Evolutionary conservation across 768 basidiomycete genomes (phyloP).

Genomic region (Kwoniella dejecticola): DNA sequence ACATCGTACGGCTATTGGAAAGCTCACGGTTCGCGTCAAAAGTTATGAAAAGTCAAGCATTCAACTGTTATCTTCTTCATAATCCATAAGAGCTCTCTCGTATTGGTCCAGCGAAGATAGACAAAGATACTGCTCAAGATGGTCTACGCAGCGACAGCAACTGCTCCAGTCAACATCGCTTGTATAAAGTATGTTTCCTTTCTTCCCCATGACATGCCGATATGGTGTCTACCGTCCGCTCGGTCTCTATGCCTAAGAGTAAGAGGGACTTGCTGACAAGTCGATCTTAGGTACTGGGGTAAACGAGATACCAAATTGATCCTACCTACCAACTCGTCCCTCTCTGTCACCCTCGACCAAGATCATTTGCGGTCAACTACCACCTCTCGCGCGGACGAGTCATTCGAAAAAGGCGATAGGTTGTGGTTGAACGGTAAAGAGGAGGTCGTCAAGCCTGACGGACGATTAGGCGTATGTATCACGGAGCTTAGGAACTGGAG

Average conservation of each 20-base stretch:
- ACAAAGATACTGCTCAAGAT: too few species aligned
- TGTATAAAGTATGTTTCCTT: constrained; percentile 76
- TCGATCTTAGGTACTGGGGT: constrained; percentile 82
- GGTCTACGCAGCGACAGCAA: constrained; percentile 76
- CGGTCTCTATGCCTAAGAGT: too few species aligned
- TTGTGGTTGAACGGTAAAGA: constrained; percentile 95
- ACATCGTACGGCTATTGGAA: background rate
- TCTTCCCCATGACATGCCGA: background rate
- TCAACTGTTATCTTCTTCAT: background rate
- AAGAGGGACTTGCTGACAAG: too few species aligned
- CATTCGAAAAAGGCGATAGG: constrained; percentile 68
- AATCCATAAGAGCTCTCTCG: background rate
- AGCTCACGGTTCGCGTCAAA: constrained; percentile 5
- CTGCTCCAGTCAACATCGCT: constrained; percentile 97
- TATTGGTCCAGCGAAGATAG: too few species aligned
- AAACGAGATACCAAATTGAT: constrained; percentile 95
- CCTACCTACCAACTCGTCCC: constrained; percentile 93
- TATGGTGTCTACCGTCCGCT: too few species aligned
- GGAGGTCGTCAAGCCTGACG: constrained; percentile 80
- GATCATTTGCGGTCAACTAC: constrained; percentile 94
- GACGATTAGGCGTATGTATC: constrained; percentile 82
- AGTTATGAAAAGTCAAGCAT: background rate
- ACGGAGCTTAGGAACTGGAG: constrained; percentile 78
- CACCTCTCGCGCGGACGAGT: constrained; percentile 78
- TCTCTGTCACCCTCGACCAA: constrained; percentile 96